Base-by-base conservation (phyloP, 306 rosid genomes). In the Gastrolobium bilobum region DNA sequence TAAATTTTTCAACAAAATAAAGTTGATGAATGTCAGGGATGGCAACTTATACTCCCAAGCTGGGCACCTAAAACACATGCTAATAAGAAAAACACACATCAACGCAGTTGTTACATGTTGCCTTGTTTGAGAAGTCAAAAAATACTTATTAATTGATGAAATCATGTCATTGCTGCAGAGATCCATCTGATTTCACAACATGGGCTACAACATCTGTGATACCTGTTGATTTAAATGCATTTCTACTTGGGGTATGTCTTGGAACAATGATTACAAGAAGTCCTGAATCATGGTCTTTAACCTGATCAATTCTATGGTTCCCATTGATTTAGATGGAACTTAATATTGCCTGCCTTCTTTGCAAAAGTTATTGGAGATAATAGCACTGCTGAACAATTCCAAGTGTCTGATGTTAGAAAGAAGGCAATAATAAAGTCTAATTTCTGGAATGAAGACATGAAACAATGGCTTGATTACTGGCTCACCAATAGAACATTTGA, bases 401-500 rank as follows among this genome's bases (percentile, higher is more conserved):
- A 84, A 75, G 86, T 86, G 77, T 87, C 98, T 38, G 85, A 80
- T 58, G 83, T 40, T 37, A 88, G 98, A 85, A 78, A 84, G 76
- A 83, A 86, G 86, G 88, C 99, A n/a, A n/a, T n/a, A 61, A 77
- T 93, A 1, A 62, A 86, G 73, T 85, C 90, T 69, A 75, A 93
- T 82, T 91, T 95, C 86, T 91, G 98, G 99, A 88, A 90, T 62
- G 77, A 31, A 8, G 68, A 86, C 83, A 90, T 44, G 88, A 87
- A 88, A 31, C 97, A 92, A 42, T 95, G 99, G 99, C 88, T 91
- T 79, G 99, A 94, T 85, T 92, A 84, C 82, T 93, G 97, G 98
- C 91, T 93, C 69, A 67, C 42, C 62, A 69, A 78, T 81, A 65
- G 58, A 73, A 60, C 33, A 1, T 73, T 79, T 60, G 81, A 87